These are phyloP conservation scores for Ulmus americana DNA, from an alignment of 331 rosid genomes.

Conservation along the genomic window DNA sequence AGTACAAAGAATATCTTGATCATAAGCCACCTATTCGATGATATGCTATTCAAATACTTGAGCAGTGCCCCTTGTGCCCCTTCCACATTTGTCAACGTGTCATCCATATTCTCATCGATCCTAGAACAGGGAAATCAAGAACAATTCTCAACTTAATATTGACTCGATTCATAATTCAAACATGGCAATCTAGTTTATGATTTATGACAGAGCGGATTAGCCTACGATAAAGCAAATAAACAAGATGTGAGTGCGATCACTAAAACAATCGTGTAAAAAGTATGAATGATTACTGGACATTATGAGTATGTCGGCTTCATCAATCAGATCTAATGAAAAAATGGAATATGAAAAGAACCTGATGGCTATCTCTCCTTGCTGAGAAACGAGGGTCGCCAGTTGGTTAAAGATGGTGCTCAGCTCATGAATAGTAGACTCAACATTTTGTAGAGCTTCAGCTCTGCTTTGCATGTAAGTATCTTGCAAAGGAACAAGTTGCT, in stretches of 20 bases:
- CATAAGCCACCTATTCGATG: constrained; percentile 97
- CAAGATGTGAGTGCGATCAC: no score
- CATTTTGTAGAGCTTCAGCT: constrained; percentile 96
- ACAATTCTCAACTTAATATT: not conserved
- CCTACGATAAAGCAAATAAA: no score
- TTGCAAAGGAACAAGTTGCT: constrained; percentile 74
- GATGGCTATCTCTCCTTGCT: constrained; percentile 93
- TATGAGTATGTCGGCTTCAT: not conserved
- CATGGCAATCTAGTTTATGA: no score
- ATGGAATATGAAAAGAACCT: constrained; percentile 42
- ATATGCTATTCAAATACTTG: constrained; percentile 87
- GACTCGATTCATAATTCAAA: not conserved
- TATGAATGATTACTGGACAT: not conserved
- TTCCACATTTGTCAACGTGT: constrained; percentile 76
- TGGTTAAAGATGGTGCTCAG: constrained; percentile 88
- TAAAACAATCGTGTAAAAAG: not conserved
- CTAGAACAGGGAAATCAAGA: constrained; percentile 31
- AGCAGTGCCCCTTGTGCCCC: constrained; percentile 86
- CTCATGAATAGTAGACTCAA: constrained; percentile 92
- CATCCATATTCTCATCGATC: constrained; percentile 97
- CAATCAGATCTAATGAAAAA: not conserved
- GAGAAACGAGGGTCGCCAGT: constrained; percentile 88
- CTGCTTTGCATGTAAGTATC: constrained; percentile 94
- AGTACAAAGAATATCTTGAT: constrained; percentile 94
- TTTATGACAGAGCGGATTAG: no score